Base-by-base conservation (phyloP, 1,284 basidiomycete genomes). In the Ustilago sp. region DNA sequence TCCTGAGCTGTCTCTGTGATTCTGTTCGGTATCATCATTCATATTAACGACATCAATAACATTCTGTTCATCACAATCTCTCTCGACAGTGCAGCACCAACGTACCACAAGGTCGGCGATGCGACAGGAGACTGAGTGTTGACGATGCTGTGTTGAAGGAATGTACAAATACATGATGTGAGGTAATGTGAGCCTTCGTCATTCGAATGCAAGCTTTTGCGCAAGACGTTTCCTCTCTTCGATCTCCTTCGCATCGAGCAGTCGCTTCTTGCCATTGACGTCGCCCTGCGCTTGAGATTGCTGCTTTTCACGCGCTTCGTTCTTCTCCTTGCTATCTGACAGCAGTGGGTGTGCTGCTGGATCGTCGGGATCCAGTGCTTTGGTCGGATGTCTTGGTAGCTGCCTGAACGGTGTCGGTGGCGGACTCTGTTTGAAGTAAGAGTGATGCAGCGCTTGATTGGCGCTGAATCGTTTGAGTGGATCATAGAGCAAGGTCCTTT, bases 401-500 rank as follows among this genome's bases (percentile, higher is more conserved):
- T 73, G 62, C 38, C 66, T 63, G 45, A 72, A 73, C 13, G 75
- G 76, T 28, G 83, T 86, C 11, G 83, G 80, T 11, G 76, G 47
- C 2, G 83, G 83, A 12, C 66, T 59, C 23, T 66, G 65, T 13
- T 63, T 73, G 57, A 86, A 85, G 72, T 84, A 85, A 3, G 74
- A 43, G 52, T 85, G 84, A 43, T 81, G 78, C 9, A 86, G 70
- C 1, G 80, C 71, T 45, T 83, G 79, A 15, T 65, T 61, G n/a
- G 95, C 93, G 51, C 90, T 89, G 59, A 95, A 91, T 3, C 97
- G 91, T 80, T 90, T 91, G 39, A 90, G 88, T 8, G 97, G 97
- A 82, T 99, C 94, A 83, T 93, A 98, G 8, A 90, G 88, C 17
- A 99, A 88, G 80, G 93, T 92, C 83, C 91, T 91, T 67, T 88